Evolutionary conservation across 2,329 filamentous ascomycete species (phyloP).

Genomic region (Hymenoscyphus albidus): DNA sequence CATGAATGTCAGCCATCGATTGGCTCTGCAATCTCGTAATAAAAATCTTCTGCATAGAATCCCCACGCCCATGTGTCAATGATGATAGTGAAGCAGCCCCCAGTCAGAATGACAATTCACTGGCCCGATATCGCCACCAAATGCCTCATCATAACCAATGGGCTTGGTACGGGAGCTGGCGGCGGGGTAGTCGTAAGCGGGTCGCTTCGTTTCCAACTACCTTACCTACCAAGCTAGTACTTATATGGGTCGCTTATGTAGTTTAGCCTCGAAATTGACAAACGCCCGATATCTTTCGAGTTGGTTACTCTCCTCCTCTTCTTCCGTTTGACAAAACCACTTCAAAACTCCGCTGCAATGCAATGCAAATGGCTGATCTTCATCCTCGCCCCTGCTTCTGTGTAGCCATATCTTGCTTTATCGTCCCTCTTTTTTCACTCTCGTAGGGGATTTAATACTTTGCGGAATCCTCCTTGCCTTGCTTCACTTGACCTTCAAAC

Average conservation of each 20-base stretch:
- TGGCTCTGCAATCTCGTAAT: not conserved
- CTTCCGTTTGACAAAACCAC: conserved; percentile 1
- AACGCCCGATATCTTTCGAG: not conserved
- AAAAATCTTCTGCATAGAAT: not conserved
- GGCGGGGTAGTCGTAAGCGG: not conserved
- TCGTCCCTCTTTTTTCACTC: not conserved
- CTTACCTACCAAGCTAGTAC: too few relatives aligned
- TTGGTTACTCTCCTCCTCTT: not conserved
- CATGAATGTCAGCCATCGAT: not conserved
- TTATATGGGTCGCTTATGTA: too few relatives aligned
- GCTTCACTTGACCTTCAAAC: not conserved
- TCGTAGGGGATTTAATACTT: not conserved
- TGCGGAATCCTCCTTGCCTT: not conserved
- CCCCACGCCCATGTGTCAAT: not conserved
- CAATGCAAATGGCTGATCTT: not conserved
- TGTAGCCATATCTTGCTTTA: not conserved
- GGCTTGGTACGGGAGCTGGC: not conserved
- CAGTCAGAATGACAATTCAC: not conserved
- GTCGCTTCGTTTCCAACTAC: not conserved
- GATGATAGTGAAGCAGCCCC: not conserved
- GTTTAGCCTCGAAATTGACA: not conserved
- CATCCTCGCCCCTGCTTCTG: conserved; percentile 1
- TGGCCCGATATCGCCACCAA: not conserved
- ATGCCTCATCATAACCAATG: not conserved
- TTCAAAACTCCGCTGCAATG: not conserved